Base-by-base conservation (phyloP, 2,329 filamentous ascomycete species). In the Claviceps sorghi region DNA sequence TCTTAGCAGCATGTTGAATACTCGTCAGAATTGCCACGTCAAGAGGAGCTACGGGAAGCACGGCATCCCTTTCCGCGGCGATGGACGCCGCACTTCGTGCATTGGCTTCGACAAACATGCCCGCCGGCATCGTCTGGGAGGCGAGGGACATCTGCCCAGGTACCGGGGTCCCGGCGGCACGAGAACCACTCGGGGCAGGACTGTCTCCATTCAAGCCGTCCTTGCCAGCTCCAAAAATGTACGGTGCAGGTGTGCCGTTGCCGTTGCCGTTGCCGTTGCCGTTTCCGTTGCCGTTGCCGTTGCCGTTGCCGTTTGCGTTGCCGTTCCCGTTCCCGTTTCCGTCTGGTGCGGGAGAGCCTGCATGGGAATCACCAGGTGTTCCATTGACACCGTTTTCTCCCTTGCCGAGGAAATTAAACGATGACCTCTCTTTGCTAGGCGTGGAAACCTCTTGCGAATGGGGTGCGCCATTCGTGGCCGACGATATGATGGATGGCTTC, bases 11-110 rank as follows among this genome's bases (percentile, higher is more conserved):
- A 66, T 95, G 86, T 48, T 86, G 79, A 62, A 97, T 95, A 48
- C 84, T 90, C 17, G 86, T 89, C 55, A 96, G 77, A 60, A 98
- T 95, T 5, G 93, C 91, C 56, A 84, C 79, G 65, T 97, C 91
- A 29, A 98, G 79, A 0, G 91, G 83, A 53, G 87, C 86, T 13
- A 89, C 70, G 0, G 93, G 90, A 3, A 96, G 77, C 36, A 93
- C 83, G 42, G 81, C 77, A 63, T 97, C 91, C 47, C 87, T 82
- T 62, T 87, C 83, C 26, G 76, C 74, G 9, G 84, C 84, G 10
- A 86, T 67, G 9, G 68, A 66, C 58, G 74, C 74, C 45, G 71
- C 67, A 19, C 67, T 72, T 65, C 80, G 67, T 68, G 77, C 59
- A 62, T 72, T 57, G 4, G 72, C 51, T 64, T 81, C 79, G 9